phyloP scores from a whole-genome alignment of 306 rosid species.

The Urtica urens region DNA sequence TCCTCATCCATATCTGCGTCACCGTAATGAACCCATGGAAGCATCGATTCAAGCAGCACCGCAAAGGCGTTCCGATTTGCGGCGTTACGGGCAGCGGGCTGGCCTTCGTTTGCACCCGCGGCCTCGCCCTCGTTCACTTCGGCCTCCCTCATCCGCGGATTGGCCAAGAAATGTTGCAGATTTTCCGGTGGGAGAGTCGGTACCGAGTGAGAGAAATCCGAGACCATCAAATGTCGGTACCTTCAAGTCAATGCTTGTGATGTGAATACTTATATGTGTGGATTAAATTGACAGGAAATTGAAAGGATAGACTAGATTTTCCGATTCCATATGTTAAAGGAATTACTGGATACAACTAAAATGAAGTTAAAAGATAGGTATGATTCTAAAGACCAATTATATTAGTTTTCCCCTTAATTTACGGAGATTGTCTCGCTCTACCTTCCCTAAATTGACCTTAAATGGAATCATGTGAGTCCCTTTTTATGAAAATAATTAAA shows the following conservation, averaged over 20 bases:
- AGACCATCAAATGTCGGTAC: constrained; percentile 80
- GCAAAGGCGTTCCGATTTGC: constrained; percentile 63
- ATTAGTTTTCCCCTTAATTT: too few relatives aligned
- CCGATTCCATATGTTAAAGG: too few relatives aligned
- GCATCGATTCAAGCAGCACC: constrained; percentile 79
- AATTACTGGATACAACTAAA: too few relatives aligned
- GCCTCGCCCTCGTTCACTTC: constrained; percentile 35
- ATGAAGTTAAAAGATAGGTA: too few relatives aligned
- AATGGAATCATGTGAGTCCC: too few relatives aligned
- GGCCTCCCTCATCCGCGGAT: constrained; percentile 49
- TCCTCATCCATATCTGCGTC: constrained; percentile 30
- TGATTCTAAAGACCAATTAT: too few relatives aligned
- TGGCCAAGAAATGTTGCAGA: constrained; percentile 62
- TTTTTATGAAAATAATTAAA: background rate
- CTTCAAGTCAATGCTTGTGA: too few relatives aligned
- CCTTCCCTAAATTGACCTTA: too few relatives aligned
- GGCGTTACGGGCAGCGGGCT: constrained; percentile 46
- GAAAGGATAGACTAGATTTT: too few relatives aligned
- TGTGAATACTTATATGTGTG: too few relatives aligned
- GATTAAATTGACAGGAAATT: too few relatives aligned
- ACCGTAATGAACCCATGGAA: constrained; percentile 83
- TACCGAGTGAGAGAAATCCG: constrained; percentile 74
- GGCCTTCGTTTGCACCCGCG: constrained; percentile 41
- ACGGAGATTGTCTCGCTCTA: too few relatives aligned
- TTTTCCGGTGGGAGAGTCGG: constrained; percentile 75